Base-by-base conservation (phyloP, 163 green algal species). In the Volvox carteri region DNA sequence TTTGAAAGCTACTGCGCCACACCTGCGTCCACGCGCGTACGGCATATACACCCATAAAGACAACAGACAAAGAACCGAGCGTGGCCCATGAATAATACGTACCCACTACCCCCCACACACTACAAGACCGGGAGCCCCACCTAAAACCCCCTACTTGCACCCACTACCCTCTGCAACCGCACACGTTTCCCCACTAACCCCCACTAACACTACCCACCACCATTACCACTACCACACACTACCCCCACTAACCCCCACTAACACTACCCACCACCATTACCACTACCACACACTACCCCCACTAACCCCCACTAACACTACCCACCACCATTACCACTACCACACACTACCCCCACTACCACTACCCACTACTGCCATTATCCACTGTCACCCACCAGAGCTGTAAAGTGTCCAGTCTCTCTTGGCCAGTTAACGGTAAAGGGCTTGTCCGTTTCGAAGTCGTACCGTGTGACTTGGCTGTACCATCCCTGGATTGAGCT, bases 401-500 rank as follows among this genome's bases (percentile, higher is more conserved):
- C 39, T 28, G 75, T 44, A 52, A 84, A 84, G 75, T 84, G 75
- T 0, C 46, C 46, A 11, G 50, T 50, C 11, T 21, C 14, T 4
- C 23, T 68, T 16, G 16, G 30, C 75, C 50, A 62, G 50, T 84
- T 84, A 48, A 35, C 50, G 1, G 8, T 39, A 33, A 62, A 84
- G 30, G 75, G 73, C 73, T 23, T n/a, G 48, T 33, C 33, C 1
- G 75, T 19, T 8, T 7, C 28, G 46, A 84, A 84, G 16, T 70
- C 33, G 75, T 84, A 84, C 30, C 18, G 19, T 48, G 14, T 14
- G 30, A 84, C 75, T 48, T 84, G n/a, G n/a, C 33, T 52, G 75
- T 84, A 84, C 75, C 75, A 84, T 1, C 50, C 16, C 44, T 78
- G 73, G 25, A 81, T n/a, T n/a, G 73, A 41, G 46, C 73, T 42